Base-by-base conservation (phyloP, 2,329 filamentous ascomycete species). In the Coccinonectria pachysandricola region DNA sequence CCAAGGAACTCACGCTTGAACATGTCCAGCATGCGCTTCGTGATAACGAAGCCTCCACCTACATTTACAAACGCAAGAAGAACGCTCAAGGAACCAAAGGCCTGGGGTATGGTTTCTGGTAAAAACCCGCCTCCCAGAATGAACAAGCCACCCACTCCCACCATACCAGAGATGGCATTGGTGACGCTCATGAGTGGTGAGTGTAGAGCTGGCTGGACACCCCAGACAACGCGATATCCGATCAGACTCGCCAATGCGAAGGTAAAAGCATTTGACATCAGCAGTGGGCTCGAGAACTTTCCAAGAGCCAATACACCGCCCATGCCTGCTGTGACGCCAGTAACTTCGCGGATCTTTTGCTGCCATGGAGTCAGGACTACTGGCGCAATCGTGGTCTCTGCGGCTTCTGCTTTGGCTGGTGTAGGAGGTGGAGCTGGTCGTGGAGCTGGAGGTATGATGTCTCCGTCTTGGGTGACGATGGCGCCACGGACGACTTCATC, bases 11-110 rank as follows among this genome's bases (percentile, higher is more conserved):
- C 47, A 64, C 81, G 71, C 49, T 80, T 81, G 50, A 88, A 88
- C 82, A 88, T 88, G 51, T 93, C 85, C 21, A 94, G 64, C 86
- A 94, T 94, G 36, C 86, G 71, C 58, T 92, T 92, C 3, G 85
- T 92, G 33, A 94, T 84, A 21, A 92, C 80, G 35, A 94, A 94
- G 0, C 86, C 86, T 31, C 86, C 86, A 0, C 81, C 79, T 3
- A 94, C 76, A 39, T 93, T 93, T 36, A 92, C 81, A 48, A 91
- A 93, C 0, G 85, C 85, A 12, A 94, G 60, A 5, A 91, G 61
- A 2, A 93, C 86, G 2, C 84, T 92, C 2, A 75, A 56, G 2
- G 85, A 81, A 28, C 85, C 86, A 18, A 94, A 72, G 3, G 60
- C 55, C 49, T 93, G 84, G 1, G 85, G 85, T 5, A 92, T 64